Evolutionary conservation across 75 land plant genomes (phyloP).

Genomic region (Isoetes taiwanensis): DNA sequence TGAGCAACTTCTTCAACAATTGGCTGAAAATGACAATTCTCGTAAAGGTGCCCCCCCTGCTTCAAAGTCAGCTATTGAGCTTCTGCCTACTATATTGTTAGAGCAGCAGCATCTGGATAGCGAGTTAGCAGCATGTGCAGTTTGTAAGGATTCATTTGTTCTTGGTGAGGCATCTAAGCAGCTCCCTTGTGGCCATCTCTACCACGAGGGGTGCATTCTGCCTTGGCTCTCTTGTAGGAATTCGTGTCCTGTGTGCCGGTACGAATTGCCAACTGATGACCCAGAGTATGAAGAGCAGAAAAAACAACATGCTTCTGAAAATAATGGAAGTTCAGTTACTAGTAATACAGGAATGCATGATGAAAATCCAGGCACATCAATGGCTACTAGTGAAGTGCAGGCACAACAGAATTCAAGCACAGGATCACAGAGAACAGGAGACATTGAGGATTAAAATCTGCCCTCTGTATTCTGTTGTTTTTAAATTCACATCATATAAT

Average conservation of each 20-base stretch:
- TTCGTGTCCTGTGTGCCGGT: constrained; percentile 24
- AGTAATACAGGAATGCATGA: no score
- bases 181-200: constrained; percentile 33
- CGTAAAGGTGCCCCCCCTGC: constrained; percentile 16
- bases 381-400: no score
- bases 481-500: no score
- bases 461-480: no score
- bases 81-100: constrained; percentile 8
- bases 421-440: no score
- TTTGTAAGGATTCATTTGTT: constrained; percentile 32
- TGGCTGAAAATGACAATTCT: constrained; percentile 13
- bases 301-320: no score
- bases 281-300: constrained; percentile 29
- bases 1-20: constrained; percentile 14
- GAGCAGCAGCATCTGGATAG: constrained; percentile 7
- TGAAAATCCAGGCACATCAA: no score
- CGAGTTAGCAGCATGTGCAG: constrained; percentile 16
- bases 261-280: constrained; percentile 24
- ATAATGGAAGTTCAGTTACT: no score
- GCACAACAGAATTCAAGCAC: no score
- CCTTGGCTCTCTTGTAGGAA: constrained; percentile 21
- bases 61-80: constrained; percentile 11
- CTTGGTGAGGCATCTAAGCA: constrained; percentile 11
- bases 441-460: no score
- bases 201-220: constrained; percentile 24